These are phyloP conservation scores for Candida yuanshanica DNA, from an alignment of 805 yeast genomes.

Conservation along the genomic window DNA sequence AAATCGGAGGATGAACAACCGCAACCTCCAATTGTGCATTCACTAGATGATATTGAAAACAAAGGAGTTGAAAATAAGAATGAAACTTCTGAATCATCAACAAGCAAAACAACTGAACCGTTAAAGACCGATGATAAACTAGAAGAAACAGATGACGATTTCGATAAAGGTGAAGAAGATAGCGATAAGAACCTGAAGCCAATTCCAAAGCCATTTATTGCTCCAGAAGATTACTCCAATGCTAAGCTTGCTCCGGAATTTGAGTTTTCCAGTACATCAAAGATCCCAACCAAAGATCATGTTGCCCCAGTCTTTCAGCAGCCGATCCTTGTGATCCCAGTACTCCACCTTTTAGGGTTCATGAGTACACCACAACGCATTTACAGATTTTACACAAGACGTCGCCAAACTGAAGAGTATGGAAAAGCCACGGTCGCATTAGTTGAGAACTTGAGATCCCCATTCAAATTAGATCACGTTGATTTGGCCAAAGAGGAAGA, in stretches of 20 bases:
- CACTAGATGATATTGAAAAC: constrained; percentile 4
- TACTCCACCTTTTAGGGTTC: constrained; percentile 78
- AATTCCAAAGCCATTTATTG: constrained; percentile 61
- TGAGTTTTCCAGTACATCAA: constrained; percentile 19
- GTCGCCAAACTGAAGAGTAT: constrained; percentile 63
- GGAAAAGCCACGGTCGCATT: constrained; percentile 49
- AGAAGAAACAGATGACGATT: constrained; percentile 16
- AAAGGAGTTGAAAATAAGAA: neutral
- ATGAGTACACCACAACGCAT: constrained; percentile 68
- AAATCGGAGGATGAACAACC: constrained; percentile 8
- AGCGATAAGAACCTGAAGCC: constrained; percentile 32
- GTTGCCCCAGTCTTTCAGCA: constrained; percentile 65
- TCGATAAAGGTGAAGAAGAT: constrained; percentile 20
- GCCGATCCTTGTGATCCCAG: constrained; percentile 71
- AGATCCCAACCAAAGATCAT: constrained; percentile 25
- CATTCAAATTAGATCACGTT: constrained; percentile 40
- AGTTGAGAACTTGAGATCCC: constrained; percentile 42
- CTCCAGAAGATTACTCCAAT: constrained; percentile 48
- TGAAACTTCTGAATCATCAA: constrained; percentile 2
- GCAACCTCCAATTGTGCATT: constrained; percentile 5
- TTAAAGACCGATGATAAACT: constrained; percentile 11
- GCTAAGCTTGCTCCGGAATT: constrained; percentile 47
- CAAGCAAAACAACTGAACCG: neutral
- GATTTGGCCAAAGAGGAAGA: constrained; percentile 56
- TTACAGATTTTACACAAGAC: constrained; percentile 68